Conservation (phyloP, 257 asterid species). For the Solanum chilense region DNA sequence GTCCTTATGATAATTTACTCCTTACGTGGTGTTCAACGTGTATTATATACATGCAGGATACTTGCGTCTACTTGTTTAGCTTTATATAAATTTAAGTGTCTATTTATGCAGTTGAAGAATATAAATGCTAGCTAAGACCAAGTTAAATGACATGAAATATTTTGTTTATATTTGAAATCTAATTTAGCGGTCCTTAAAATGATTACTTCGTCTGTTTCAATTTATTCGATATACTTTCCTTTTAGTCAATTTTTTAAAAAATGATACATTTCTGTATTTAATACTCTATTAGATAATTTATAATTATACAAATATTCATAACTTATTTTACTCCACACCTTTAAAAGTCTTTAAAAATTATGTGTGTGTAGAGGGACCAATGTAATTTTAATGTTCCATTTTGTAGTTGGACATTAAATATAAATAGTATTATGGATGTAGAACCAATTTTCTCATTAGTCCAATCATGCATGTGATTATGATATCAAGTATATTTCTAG, state of each 20-base stretch:
- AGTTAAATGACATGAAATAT: neutral
- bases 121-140: too few relatives aligned
- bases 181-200: neutral
- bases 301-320: too few relatives aligned
- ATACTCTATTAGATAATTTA: neutral
- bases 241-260: too few relatives aligned
- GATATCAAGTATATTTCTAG: neutral
- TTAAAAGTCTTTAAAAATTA: neutral
- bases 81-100: too few relatives aligned
- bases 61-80: too few relatives aligned
- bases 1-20: neutral
- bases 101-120: too few relatives aligned
- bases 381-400: neutral
- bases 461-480: neutral
- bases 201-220: neutral
- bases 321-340: accelerated
- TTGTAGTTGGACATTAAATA: neutral
- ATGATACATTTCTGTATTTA: too few relatives aligned
- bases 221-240: too few relatives aligned
- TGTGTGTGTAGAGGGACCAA: neutral
- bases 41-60: too few relatives aligned
- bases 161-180: neutral
- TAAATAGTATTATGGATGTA: neutral
- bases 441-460: neutral
- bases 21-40: neutral